Conservation (phyloP, 2,329 filamentous ascomycete genomes). For the Colletotrichum acutatum region DNA sequence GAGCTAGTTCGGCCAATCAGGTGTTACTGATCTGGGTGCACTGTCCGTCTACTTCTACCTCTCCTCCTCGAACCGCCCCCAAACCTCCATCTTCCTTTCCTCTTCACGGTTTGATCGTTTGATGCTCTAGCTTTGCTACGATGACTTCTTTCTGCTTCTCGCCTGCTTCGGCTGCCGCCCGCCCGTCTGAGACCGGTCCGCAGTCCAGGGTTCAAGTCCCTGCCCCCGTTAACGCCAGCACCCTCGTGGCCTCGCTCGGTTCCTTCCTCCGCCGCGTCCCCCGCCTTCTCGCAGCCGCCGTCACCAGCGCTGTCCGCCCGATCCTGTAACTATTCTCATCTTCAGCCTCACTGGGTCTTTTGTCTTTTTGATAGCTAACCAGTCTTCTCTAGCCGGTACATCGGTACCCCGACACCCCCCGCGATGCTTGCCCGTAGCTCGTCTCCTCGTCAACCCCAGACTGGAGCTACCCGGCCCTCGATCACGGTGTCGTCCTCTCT, state of each 20-base stretch:
- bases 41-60: not conserved
- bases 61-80: not conserved
- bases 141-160: constrained; percentile 14
- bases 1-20: not conserved
- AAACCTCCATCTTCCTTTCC: not conserved
- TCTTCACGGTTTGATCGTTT: constrained; percentile 10
- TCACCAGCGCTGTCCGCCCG: not conserved
- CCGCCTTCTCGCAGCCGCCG: not conserved
- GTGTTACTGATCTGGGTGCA: not conserved
- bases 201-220: constrained; percentile 11
- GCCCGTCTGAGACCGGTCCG: constrained; percentile 15
- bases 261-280: not conserved
- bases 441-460: constrained; percentile 3
- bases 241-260: constrained; percentile 10
- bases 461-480: constrained; percentile 1
- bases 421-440: constrained; percentile 7
- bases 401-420: constrained; percentile 1
- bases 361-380: not conserved
- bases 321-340: not conserved
- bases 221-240: constrained; percentile 1
- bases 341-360: not conserved
- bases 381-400: not conserved
- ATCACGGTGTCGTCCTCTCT: constrained; percentile 11
- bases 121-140: constrained; percentile 11
- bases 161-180: constrained; percentile 9